These are phyloP conservation scores for Fraxinus angustifolia DNA, from an alignment of 305 asterid species.

Conservation along the genomic window DNA sequence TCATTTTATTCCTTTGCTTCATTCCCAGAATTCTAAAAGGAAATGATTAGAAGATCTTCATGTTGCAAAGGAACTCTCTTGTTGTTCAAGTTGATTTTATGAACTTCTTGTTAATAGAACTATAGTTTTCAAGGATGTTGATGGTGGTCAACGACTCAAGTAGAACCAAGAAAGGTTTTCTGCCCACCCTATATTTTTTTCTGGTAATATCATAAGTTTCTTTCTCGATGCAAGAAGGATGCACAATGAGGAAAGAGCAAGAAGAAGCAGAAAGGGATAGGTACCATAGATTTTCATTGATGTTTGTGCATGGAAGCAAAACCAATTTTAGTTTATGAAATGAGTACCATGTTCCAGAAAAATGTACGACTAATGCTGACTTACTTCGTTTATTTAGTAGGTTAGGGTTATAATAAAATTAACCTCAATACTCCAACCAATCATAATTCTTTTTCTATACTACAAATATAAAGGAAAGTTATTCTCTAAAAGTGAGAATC, in stretches of 20 bases:
- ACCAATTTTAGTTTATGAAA: neutral
- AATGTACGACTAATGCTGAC: neutral
- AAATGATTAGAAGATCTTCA: neutral
- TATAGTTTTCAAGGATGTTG: neutral
- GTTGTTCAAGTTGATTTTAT: neutral
- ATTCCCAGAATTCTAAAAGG: neutral
- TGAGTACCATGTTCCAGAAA: neutral
- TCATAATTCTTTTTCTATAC: neutral
- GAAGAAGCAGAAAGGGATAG: neutral
- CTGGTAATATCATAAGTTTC: neutral
- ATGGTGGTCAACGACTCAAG: neutral
- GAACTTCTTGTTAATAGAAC: neutral
- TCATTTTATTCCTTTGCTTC: neutral
- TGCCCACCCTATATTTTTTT: neutral
- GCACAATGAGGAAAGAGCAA: neutral
- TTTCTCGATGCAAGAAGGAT: neutral
- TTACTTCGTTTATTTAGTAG: neutral
- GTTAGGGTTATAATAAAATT: neutral
- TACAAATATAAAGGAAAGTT: neutral
- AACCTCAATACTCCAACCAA: neutral
- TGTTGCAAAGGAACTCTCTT: constrained; percentile 1
- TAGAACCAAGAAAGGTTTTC: neutral
- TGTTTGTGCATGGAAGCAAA: neutral
- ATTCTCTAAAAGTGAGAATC: neutral
- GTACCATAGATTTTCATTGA: neutral